phyloP scores from a whole-genome alignment of 106 monocot genomes.

The Allium sativum region DNA sequence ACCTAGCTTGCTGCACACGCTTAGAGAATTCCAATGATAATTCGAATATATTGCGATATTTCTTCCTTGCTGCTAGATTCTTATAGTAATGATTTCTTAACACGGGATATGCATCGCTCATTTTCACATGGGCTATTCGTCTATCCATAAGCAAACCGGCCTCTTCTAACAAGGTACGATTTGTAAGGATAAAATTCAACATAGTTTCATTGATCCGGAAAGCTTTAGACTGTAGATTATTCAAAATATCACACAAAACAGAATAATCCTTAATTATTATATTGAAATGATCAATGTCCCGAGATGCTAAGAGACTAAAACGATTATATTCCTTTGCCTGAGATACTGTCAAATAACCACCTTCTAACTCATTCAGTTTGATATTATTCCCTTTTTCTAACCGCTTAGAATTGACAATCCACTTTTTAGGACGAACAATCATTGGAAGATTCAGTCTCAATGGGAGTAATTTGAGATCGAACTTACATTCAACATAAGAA shows the following conservation, averaged over 20 bases:
- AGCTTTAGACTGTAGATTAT: neutral
- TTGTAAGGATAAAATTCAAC: neutral
- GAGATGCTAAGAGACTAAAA: neutral
- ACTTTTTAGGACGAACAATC: too few relatives aligned
- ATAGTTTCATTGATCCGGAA: neutral
- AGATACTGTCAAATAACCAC: too few relatives aligned
- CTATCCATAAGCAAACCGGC: slow-evolving; percentile 1
- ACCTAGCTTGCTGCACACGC: slow-evolving; percentile 2
- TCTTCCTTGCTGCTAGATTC: neutral
- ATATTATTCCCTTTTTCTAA: too few relatives aligned
- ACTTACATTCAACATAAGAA: too few relatives aligned
- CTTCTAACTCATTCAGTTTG: too few relatives aligned
- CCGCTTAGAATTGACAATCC: too few relatives aligned
- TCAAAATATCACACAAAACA: neutral
- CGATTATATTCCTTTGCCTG: neutral
- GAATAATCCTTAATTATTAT: neutral
- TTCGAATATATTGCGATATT: neutral
- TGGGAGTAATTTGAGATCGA: too few relatives aligned
- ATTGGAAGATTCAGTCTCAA: too few relatives aligned
- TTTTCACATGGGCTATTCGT: neutral
- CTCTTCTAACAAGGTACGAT: neutral
- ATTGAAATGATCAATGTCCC: neutral
- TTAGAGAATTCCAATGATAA: neutral
- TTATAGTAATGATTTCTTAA: neutral
- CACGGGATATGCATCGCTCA: neutral